Evolutionary conservation across 1,284 basidiomycete genomes (phyloP).

Genomic region (Malassezia yamatoensis): DNA sequence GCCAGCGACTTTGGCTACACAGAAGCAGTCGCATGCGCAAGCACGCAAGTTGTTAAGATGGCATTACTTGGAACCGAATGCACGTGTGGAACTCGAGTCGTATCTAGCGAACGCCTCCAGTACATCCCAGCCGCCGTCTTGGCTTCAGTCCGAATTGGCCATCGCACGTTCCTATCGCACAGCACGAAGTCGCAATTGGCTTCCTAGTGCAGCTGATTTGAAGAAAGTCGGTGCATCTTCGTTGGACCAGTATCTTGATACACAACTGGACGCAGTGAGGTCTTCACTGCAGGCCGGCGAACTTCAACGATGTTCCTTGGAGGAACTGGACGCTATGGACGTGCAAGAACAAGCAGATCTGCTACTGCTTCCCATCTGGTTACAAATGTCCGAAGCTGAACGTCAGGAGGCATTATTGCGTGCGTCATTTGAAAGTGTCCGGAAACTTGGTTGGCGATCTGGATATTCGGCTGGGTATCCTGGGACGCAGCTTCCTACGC

Average conservation of each 20-base stretch:
- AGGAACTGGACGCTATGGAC: constrained; percentile 21
- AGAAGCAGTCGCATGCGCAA: background rate
- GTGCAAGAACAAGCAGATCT: constrained; percentile 26
- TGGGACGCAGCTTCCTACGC: background rate
- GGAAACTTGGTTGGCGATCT: constrained; percentile 40
- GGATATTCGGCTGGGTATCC: constrained; percentile 44
- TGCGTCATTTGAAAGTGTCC: constrained; percentile 24
- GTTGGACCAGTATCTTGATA: constrained; percentile 15
- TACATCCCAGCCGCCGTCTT: constrained; percentile 1
- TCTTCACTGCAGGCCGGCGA: background rate
- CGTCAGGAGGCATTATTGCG: constrained; percentile 20
- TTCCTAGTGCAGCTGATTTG: background rate
- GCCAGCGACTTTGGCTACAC: background rate
- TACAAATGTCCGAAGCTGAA: constrained; percentile 16
- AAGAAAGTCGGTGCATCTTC: constrained; percentile 7
- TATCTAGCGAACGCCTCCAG: background rate
- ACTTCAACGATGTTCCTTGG: background rate
- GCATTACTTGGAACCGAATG: constrained; percentile 3
- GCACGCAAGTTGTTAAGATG: constrained; percentile 17
- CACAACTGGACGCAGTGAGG: constrained; percentile 14
- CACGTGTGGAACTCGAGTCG: constrained; percentile 10
- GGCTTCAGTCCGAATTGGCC: constrained; percentile 2
- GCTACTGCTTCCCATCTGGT: constrained; percentile 23
- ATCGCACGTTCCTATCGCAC: constrained; percentile 14
- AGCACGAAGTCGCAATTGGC: constrained; percentile 15